These are phyloP conservation scores for Thuja plicata DNA, from an alignment of 83 land plant genomes.

Conservation along the genomic window DNA sequence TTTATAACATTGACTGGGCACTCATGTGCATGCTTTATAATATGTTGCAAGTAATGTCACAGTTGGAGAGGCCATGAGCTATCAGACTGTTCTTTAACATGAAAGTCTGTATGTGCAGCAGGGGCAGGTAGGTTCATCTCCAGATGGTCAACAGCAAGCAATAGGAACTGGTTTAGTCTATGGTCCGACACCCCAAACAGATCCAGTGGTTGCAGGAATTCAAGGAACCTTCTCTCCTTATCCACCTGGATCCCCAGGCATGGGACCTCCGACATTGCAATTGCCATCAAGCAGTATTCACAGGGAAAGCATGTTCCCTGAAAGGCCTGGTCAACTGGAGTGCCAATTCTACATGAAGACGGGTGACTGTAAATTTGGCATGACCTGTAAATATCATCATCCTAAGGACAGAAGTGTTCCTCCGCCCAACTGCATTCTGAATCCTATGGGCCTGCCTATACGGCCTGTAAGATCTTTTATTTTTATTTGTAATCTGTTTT, in stretches of 20 bases:
- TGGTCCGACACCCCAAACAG: slow-evolving; percentile 41
- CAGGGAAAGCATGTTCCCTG: slow-evolving; percentile 33
- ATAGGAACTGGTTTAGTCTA: slow-evolving; percentile 32
- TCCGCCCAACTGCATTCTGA: slow-evolving; percentile 27
- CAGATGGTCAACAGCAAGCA: slow-evolving; percentile 48
- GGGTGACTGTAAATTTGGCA: slow-evolving; percentile 68
- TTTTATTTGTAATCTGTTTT: slow-evolving; percentile 3
- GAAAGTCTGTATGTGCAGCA: slow-evolving; percentile 10
- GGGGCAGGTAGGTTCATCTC: slow-evolving; percentile 57
- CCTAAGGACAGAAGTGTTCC: slow-evolving; percentile 36
- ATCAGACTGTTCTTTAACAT: not conserved
- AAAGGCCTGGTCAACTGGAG: slow-evolving; percentile 66
- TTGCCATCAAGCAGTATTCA: slow-evolving; percentile 13
- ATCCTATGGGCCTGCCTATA: slow-evolving; percentile 46
- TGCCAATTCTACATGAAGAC: slow-evolving; percentile 66
- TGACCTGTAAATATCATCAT: slow-evolving; percentile 63
- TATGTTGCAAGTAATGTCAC: not conserved
- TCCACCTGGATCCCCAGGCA: slow-evolving; percentile 42
- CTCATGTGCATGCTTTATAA: not conserved
- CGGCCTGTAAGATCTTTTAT: slow-evolving; percentile 43
- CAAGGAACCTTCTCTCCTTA: slow-evolving; percentile 43
- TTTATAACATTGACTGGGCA: not conserved
- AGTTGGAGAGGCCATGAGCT: not conserved
- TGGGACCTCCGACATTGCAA: slow-evolving; percentile 50
- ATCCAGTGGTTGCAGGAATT: slow-evolving; percentile 31